phyloP scores from a whole-genome alignment of 306 rosid genomes.

The Boehmeria nivea region DNA sequence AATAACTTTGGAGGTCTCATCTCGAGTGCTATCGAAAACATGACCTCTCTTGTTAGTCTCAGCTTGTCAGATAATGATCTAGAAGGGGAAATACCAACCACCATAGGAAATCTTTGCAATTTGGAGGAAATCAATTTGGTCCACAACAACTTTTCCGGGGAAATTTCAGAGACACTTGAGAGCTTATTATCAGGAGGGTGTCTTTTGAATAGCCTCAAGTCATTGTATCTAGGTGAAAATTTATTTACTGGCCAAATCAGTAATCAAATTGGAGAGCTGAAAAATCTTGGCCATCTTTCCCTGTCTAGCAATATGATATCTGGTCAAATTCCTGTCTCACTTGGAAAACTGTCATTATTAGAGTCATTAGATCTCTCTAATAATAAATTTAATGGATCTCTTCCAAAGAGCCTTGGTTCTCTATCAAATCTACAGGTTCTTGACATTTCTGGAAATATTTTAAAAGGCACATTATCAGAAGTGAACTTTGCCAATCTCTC shows the following conservation, averaged over 20 bases:
- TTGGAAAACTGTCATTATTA: slow-evolving; percentile 8
- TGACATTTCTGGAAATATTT: not conserved
- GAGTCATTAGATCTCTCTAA: not conserved
- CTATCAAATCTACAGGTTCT: not conserved
- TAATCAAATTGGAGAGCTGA: not conserved
- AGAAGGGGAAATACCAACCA: not conserved
- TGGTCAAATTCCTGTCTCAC: not conserved
- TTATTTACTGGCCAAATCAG: not conserved
- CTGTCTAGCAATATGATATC: slow-evolving; percentile 4
- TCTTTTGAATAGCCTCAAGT: not conserved
- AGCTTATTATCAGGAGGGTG: not conserved
- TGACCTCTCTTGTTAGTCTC: not conserved
- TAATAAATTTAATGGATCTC: slow-evolving; percentile 8
- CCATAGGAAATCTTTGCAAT: not conserved
- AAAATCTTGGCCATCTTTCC: not conserved
- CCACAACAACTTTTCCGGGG: not conserved
- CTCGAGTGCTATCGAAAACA: not conserved
- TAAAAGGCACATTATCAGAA: not conserved
- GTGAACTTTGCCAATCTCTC: not conserved
- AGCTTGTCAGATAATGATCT: not conserved
- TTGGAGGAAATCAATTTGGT: not conserved
- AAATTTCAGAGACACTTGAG: not conserved
- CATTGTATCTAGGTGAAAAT: not conserved
- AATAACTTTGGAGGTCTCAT: slow-evolving; percentile 5
- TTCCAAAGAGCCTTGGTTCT: slow-evolving; percentile 6